phyloP scores from a whole-genome alignment of 345 rosid genomes.

The Heritiera fomes region DNA sequence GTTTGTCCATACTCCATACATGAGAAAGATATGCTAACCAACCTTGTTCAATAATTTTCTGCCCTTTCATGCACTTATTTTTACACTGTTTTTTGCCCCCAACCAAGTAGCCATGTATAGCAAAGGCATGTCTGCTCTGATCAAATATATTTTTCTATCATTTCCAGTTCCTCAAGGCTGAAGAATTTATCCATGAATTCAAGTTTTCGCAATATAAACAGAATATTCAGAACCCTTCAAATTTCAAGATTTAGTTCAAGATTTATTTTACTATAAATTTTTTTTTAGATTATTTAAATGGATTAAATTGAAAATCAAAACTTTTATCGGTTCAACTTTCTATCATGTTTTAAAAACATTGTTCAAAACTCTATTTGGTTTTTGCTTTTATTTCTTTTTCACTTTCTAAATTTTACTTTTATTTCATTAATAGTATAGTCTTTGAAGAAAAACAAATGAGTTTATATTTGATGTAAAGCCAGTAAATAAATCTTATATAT shows the following conservation, averaged over 20 bases:
- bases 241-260: neutral
- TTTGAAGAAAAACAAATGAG: neutral
- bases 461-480: no score
- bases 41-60: constrained; percentile 13
- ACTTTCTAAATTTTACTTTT: no score
- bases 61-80: neutral
- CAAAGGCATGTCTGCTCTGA: neutral
- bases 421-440: no score
- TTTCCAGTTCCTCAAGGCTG: neutral
- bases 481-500: no score
- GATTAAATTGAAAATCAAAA: no score
- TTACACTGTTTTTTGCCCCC: neutral
- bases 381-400: no score
- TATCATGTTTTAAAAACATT: no score
- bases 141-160: neutral
- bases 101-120: neutral
- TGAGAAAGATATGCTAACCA: neutral
- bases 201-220: neutral
- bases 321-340: no score
- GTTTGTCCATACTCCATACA: neutral
- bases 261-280: neutral
- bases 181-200: neutral
- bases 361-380: neutral
- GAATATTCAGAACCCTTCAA: neutral
- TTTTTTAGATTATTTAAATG: no score